These are phyloP conservation scores for Candida namnaoensis DNA, from an alignment of 805 yeast genomes.

Conservation along the genomic window DNA sequence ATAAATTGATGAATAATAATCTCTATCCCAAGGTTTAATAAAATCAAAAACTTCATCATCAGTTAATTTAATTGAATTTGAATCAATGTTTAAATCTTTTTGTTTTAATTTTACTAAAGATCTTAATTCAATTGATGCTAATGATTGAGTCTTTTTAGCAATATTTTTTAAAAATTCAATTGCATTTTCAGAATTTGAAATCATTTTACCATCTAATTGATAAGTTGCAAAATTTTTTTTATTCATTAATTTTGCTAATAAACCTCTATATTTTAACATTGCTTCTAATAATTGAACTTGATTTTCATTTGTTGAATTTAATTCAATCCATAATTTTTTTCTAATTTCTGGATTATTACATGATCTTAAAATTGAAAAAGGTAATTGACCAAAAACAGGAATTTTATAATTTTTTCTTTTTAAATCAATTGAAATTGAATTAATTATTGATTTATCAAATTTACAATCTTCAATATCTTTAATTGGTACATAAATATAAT, in stretches of 20 bases:
- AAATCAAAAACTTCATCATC: slow-evolving; percentile 32
- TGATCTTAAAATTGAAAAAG: slow-evolving; percentile 54
- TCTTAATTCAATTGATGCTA: slow-evolving; percentile 52
- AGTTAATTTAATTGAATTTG: slow-evolving; percentile 12
- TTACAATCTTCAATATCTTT: slow-evolving; percentile 10
- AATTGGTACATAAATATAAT: slow-evolving; percentile 12
- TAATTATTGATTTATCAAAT: slow-evolving; percentile 11
- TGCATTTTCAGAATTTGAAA: slow-evolving; percentile 71
- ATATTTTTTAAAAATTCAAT: slow-evolving; percentile 55
- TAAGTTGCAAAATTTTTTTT: slow-evolving; percentile 65
- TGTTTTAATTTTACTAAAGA: slow-evolving; percentile 32
- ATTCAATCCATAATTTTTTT: slow-evolving; percentile 61
- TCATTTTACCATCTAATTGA: slow-evolving; percentile 86
- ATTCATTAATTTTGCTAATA: slow-evolving; percentile 68
- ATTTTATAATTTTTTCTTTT: slow-evolving; percentile 35
- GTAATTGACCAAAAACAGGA: slow-evolving; percentile 55
- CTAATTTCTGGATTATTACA: slow-evolving; percentile 52
- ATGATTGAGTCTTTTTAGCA: slow-evolving; percentile 38
- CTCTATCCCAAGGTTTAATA: slow-evolving; percentile 90
- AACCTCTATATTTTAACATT: slow-evolving; percentile 57
- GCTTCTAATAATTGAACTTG: slow-evolving; percentile 55
- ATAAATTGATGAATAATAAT: slow-evolving; percentile 39
- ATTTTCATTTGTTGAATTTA: slow-evolving; percentile 54
- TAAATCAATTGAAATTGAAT: slow-evolving; percentile 23
- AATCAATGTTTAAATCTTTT: slow-evolving; percentile 14